These are phyloP conservation scores for Cyathus striatus DNA, from an alignment of 768 basidiomycete species.

Conservation along the genomic window DNA sequence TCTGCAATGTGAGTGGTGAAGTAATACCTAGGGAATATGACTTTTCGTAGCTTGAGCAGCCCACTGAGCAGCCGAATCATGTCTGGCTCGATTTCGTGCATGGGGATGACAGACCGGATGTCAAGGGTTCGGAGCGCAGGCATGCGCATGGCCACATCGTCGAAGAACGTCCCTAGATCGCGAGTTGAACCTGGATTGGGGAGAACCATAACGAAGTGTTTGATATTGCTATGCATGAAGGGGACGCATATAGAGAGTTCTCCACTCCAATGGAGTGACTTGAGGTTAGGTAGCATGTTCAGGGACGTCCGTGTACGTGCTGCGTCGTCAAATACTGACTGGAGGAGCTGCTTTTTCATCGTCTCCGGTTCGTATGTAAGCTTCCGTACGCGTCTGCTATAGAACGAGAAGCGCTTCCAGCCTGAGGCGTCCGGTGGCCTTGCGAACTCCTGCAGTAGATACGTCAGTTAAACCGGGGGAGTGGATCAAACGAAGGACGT, in stretches of 20 bases:
- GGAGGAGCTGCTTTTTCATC: slow-evolving; percentile 17
- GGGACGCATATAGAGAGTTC: slow-evolving; percentile 29
- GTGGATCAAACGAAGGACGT: slow-evolving; percentile 9
- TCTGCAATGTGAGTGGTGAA: slow-evolving; percentile 43
- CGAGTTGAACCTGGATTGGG: slow-evolving; percentile 15
- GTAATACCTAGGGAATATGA: slow-evolving; percentile 48
- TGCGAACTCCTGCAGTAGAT: slow-evolving; percentile 30
- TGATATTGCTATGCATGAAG: slow-evolving; percentile 56
- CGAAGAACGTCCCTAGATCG: slow-evolving; percentile 18
- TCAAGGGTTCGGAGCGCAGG: slow-evolving; percentile 44
- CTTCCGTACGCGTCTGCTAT: slow-evolving; percentile 43
- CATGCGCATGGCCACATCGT: slow-evolving; percentile 41
- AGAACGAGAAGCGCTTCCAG: slow-evolving; percentile 53
- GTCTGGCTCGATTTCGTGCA: slow-evolving; percentile 33
- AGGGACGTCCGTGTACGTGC: slow-evolving; percentile 49
- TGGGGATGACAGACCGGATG: slow-evolving; percentile 36
- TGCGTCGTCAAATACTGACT: slow-evolving; percentile 46
- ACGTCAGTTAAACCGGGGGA: not conserved
- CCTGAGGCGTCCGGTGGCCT: slow-evolving; percentile 37
- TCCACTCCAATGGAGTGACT: slow-evolving; percentile 43
- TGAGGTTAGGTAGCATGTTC: slow-evolving; percentile 51
- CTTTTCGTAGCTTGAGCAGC: slow-evolving; percentile 38
- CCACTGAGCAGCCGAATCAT: slow-evolving; percentile 31
- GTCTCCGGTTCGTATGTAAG: slow-evolving; percentile 18
- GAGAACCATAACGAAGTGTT: slow-evolving; percentile 23